Percentiles rank a stretch among this genome's conserved stretches.
These are phyloP conservation scores for Funneliformis mosseae DNA, from an alignment of 192 early-diverging fungal genomes.

Conservation along the genomic window DNA sequence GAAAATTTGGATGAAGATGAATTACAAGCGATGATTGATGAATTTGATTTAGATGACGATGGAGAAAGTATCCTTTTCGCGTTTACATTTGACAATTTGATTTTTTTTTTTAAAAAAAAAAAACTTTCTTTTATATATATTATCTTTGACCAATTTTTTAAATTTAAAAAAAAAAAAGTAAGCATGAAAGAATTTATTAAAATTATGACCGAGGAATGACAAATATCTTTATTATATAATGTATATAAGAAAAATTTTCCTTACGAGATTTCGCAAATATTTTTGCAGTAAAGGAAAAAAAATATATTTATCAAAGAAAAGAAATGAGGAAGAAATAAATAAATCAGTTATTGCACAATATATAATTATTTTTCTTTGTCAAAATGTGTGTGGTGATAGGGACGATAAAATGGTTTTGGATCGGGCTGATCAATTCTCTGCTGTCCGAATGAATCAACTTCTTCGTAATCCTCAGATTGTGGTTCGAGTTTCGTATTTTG, in stretches of 20 bases:
- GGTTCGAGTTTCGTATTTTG: not conserved
- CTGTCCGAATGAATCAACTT: too few relatives aligned
- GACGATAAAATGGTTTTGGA: not conserved
- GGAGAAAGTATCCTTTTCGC: slow-evolving; percentile 75
- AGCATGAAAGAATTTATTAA: slow-evolving; percentile 81
- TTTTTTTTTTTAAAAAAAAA: not conserved
- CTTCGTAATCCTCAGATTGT: not conserved
- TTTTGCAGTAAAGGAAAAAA: not conserved
- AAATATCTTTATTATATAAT: not conserved
- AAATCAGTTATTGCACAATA: not conserved
- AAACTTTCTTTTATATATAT: not conserved
- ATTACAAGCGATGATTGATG: slow-evolving; percentile 85
- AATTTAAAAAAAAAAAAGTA: slow-evolving; percentile 48
- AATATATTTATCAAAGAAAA: not conserved
- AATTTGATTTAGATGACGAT: slow-evolving; percentile 85
- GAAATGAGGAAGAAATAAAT: not conserved
- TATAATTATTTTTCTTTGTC: not conserved
- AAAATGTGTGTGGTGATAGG: slow-evolving; percentile 2
- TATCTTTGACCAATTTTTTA: too few relatives aligned
- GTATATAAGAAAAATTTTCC: not conserved
- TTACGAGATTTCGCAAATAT: not conserved
- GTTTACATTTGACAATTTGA: not conserved
- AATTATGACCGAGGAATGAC: slow-evolving; percentile 71
- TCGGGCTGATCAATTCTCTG: not conserved
- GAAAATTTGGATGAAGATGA: slow-evolving; percentile 82